These are phyloP conservation scores for Penicillium sp. DNA, from an alignment of 2,329 filamentous ascomycete species.

Conservation along the genomic window DNA sequence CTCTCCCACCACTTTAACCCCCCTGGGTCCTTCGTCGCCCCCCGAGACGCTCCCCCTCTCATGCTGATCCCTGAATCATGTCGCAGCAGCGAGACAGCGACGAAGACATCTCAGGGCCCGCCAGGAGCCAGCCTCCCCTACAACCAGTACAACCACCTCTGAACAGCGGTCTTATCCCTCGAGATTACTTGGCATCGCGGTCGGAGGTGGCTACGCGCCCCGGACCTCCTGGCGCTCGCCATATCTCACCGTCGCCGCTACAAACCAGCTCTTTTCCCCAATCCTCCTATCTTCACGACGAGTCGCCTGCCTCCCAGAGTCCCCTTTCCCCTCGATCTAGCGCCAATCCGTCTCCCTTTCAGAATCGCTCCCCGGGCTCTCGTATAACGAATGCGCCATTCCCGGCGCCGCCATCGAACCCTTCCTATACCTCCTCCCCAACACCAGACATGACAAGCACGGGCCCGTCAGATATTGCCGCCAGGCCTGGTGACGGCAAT, in stretches of 20 bases:
- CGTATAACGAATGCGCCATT: conserved; percentile 36
- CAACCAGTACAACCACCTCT: conserved; percentile 21
- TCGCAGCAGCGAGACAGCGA: conserved; percentile 40
- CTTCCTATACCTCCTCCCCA: conserved; percentile 23
- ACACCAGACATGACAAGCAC: conserved; percentile 23
- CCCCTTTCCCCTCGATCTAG: conserved; percentile 32
- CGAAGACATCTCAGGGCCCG: conserved; percentile 21
- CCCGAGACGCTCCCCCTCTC: conserved; percentile 18
- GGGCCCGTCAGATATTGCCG: conserved; percentile 25
- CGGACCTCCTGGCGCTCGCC: conserved; percentile 30
- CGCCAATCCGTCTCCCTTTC: conserved; percentile 25
- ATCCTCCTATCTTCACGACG: conserved; percentile 23
- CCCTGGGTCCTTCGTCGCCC: conserved; percentile 12
- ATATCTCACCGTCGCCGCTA: conserved; percentile 36
- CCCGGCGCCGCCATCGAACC: conserved; percentile 31
- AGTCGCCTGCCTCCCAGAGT: conserved; percentile 30
- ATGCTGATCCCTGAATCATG: conserved; percentile 36
- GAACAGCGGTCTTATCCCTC: conserved; percentile 37
- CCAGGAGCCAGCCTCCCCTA: conserved; percentile 18
- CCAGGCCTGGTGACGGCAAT: conserved; percentile 26
- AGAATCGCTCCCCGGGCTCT: conserved; percentile 26
- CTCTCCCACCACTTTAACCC: conserved; percentile 2
- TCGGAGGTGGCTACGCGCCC: conserved; percentile 31
- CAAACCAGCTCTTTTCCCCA: conserved; percentile 33
- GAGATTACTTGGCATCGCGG: conserved; percentile 39